Evolutionary conservation across 176 grass and related monocot species (phyloP).

Genomic region (sorghum (Sorghum bicolor)): DNA sequence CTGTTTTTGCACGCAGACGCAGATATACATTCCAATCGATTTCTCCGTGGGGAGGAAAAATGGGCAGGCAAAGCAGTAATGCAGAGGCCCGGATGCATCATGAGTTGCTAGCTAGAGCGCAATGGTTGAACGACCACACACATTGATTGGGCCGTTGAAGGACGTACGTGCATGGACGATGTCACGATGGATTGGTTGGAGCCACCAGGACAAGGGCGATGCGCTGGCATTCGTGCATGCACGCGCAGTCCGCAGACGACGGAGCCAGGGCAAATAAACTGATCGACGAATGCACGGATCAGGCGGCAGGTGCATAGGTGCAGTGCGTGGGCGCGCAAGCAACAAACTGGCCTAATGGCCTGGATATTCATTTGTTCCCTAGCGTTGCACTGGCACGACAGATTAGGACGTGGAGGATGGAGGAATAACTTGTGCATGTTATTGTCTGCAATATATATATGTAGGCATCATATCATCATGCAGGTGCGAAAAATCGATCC

Average conservation of each 20-base stretch:
- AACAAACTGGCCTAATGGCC: no score
- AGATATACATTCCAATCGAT: conserved; percentile 2
- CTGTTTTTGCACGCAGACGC: neutral
- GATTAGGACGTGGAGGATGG: neutral
- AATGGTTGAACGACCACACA: conserved; percentile 12
- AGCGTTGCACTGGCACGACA: conserved; percentile 13
- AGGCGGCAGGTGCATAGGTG: no score
- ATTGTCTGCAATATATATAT: neutral
- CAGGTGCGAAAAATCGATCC: neutral
- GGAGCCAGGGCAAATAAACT: no score
- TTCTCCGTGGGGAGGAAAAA: conserved; percentile 3
- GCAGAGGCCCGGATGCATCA: conserved; percentile 3
- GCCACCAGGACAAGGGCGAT: neutral
- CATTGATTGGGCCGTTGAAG: conserved; percentile 25
- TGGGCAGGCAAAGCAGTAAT: conserved; percentile 35
- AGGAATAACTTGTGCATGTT: conserved; percentile 4
- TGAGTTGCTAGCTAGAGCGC: neutral
- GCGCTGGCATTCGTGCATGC: conserved; percentile 52
- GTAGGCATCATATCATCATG: neutral
- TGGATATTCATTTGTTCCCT: neutral
- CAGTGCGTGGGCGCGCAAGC: no score
- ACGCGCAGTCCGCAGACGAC: neutral
- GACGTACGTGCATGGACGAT: conserved; percentile 26
- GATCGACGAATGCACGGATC: no score
- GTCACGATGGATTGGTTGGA: conserved; percentile 9